Evolutionary conservation across 768 basidiomycete genomes (phyloP), one percentile per base, ranked within the genome.

Genomic region (Hysterangium stoloniferum): DNA sequence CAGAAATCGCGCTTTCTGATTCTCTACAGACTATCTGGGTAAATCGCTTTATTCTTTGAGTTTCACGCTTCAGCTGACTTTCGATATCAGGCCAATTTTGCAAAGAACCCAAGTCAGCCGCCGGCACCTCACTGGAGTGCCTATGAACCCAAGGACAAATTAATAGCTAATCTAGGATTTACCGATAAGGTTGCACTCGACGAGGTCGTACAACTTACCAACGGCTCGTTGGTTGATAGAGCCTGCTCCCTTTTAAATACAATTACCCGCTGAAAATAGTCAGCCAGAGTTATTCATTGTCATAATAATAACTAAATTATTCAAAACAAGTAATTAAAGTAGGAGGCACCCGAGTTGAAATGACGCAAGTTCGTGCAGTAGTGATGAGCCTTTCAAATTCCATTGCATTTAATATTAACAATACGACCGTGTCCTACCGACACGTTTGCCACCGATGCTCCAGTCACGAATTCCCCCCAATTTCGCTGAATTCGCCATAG

Each of bases 11-110:
- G 3, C 36, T 51, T 15, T 51, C 49, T 12, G 43, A 31, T 9
- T 41, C 49, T 15, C 19, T 51, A 40, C 49, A 51, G 33, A 42
- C 37, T 12, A 24, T 51, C 20, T 51, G 49, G 49, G 49, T 51
- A 31, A 22, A 27, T 12, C 22, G 9, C n/a, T n/a, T 15, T 40
- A 27, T 4, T 4, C 17, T 40, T 8, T 51, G 6, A 17, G 41
- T 11, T 19, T 24, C 20, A 50, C 41, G n/a, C n/a, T 4, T 41
- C 3, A 27, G 6, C 36, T 45, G 29, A 25, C 13, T 49, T 25
- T 42, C 19, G 5, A 9, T 41, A 6, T 15, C 37, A 51, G 49
- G 49, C 38, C 3, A 50, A 50, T 22, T 51, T 51, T 12, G 49
- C 49, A n/a, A 51, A 51, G 38, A 7, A 33, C 5, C 49, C 49